phyloP scores from a whole-genome alignment of 257 asterid genomes.

The Solanum virginianum region DNA sequence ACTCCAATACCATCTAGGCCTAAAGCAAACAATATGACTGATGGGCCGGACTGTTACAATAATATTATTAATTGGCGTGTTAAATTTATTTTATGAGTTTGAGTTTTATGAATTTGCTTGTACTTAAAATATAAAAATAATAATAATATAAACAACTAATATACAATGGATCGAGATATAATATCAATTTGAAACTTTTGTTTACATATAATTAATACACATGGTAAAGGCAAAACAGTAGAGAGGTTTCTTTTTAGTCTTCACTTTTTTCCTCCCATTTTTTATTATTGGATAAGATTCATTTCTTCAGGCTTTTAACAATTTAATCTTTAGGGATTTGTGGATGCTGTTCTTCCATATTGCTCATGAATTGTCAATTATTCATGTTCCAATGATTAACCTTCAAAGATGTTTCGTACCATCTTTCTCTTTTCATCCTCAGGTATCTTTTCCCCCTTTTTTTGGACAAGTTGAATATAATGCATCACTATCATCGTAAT shows the following conservation, averaged over 20 bases:
- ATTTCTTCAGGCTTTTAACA: not conserved
- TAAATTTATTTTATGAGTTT: no score
- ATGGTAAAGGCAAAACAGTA: not conserved
- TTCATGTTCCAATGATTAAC: not conserved
- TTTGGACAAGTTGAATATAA: not conserved
- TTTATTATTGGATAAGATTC: not conserved
- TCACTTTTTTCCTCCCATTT: not conserved
- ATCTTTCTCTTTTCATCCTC: not conserved
- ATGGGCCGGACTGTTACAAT: no score
- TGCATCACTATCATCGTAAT: not conserved
- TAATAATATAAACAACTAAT: not conserved
- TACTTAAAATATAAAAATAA: not conserved
- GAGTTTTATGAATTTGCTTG: no score
- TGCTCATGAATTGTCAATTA: not conserved
- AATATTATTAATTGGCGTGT: no score
- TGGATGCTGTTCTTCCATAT: not conserved
- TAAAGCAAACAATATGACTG: no score
- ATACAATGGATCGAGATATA: not conserved
- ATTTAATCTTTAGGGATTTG: not conserved
- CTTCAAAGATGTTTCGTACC: not conserved
- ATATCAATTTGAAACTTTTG: not conserved
- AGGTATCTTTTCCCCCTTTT: not conserved
- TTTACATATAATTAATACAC: not conserved
- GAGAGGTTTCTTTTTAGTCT: not conserved
- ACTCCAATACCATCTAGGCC: no score